Evolutionary conservation across 2,329 filamentous ascomycete species (phyloP), one percentile per base, ranked within the genome.

Genomic region (Hypocreales sp.): DNA sequence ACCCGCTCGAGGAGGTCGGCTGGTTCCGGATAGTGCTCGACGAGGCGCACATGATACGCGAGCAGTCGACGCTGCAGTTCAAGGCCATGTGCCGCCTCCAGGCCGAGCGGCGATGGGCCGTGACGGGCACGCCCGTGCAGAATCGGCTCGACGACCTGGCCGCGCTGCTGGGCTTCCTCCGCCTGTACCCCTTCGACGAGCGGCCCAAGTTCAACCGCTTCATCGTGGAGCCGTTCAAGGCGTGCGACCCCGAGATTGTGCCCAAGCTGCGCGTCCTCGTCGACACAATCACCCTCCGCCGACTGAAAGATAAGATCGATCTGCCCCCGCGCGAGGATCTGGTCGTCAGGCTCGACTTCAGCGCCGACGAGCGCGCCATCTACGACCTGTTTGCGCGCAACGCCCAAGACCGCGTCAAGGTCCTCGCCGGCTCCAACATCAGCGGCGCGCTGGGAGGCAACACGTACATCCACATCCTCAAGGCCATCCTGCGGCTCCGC

Each of bases 101-200:
- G 33, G 81, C 84, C 3, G 69, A 80, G 44, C 72, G 86, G 18
- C 76, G 86, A 19, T 98, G 90, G 90, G 87, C 86, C 3, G 82
- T 95, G n/a, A 95, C 90, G 0, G 90, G 87, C 29, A 95, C 90
- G 0, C 90, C 86, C 0, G 81, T 95, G 7, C 87, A 95, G 51
- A 98, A 98, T 45, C 76, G 81, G 4, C 64, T 95, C 3, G 84
- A 92, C 37, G 90, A 98, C 47, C 64, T 95, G 14, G 80, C 82
- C 10, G 80, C 87, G 2, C 60, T 95, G 3, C 73, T 93, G 32
- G 80, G 77, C 18, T 95, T 95, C 44, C 59, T 95, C 22, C 73
- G 79, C 10, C 60, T 95, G 10, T 73, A 74, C 40, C 87, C 87
- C 0, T 95, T 95, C 43, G 74, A 92, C 34, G 77, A 87, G 26